These are phyloP conservation scores for Chaetomidium leptoderma DNA, from an alignment of 495 filamentous ascomycete species.

Conservation along the genomic window DNA sequence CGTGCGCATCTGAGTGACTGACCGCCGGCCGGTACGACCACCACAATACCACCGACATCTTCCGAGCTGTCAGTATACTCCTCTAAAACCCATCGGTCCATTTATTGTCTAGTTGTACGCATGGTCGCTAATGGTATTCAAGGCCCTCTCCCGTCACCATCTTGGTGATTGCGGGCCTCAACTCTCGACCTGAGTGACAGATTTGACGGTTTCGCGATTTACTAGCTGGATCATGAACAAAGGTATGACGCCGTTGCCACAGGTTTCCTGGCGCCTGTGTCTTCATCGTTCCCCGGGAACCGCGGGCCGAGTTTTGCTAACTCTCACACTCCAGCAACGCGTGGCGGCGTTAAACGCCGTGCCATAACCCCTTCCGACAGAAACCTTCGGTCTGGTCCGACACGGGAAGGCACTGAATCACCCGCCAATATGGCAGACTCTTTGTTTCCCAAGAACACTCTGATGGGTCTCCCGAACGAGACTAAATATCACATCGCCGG, in stretches of 20 bases:
- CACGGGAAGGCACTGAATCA: not conserved
- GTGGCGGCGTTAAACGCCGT: not conserved
- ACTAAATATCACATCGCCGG: not conserved
- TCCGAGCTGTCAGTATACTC: too few relatives aligned
- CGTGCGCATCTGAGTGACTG: too few relatives aligned
- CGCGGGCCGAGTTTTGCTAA: not conserved
- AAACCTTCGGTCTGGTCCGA: not conserved
- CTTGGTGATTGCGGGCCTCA: too few relatives aligned
- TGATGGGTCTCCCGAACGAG: not conserved
- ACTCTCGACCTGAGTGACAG: too few relatives aligned
- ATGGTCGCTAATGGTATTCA: too few relatives aligned
- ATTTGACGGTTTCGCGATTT: too few relatives aligned
- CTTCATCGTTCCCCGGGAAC: not conserved
- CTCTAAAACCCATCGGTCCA: too few relatives aligned
- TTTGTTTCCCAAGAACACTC: not conserved
- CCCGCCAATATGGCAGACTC: not conserved
- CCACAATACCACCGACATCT: too few relatives aligned
- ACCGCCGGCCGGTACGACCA: too few relatives aligned
- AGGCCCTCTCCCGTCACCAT: too few relatives aligned
- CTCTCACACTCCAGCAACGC: not conserved
- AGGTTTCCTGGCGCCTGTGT: not conserved
- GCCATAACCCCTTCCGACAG: not conserved
- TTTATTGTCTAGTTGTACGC: too few relatives aligned
- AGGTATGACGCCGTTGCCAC: not conserved
- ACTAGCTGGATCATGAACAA: not conserved